These are phyloP conservation scores for Stentor coeruleus DNA, from an alignment of 73 alveolate species.

Conservation along the genomic window DNA sequence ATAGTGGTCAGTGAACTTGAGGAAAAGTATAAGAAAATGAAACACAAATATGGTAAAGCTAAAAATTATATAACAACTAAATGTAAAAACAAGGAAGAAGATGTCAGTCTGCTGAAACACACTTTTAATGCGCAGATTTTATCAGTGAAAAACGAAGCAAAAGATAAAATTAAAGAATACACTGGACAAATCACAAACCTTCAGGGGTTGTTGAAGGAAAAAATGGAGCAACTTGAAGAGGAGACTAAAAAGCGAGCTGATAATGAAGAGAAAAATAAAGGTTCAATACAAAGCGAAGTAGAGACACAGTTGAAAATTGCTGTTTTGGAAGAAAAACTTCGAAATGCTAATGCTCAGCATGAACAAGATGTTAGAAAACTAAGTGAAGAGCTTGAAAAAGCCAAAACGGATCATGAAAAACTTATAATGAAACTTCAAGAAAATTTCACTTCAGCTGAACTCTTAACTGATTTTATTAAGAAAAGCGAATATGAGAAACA, in stretches of 20 bases:
- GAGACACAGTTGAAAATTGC: constrained; percentile 30
- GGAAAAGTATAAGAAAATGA: neutral
- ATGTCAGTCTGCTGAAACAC: neutral
- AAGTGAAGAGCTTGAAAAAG: neutral
- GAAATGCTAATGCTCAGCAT: neutral
- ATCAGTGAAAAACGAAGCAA: neutral
- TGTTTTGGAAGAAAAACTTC: constrained; percentile 8
- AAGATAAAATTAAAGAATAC: neutral
- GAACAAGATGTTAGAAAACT: constrained; percentile 25
- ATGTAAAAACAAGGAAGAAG: neutral
- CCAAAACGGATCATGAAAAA: constrained; percentile 8
- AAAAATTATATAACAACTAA: neutral
- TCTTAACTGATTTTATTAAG: neutral
- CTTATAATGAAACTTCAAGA: neutral
- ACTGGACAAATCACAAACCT: neutral
- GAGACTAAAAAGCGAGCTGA: constrained; percentile 2
- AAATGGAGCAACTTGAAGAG: neutral
- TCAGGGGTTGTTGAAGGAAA: neutral
- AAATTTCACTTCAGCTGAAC: constrained; percentile 9
- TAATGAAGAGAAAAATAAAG: neutral
- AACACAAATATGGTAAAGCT: neutral
- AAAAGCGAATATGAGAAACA: constrained; percentile 11
- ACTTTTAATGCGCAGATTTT: neutral
- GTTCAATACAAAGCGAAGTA: neutral
- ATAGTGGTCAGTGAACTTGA: neutral